A percentile compares a stretch with the other conserved stretches of the same genome.
Evolutionary conservation across 352 stramenopile species (phyloP).

Genomic region (Phytopythium oedochilum): DNA sequence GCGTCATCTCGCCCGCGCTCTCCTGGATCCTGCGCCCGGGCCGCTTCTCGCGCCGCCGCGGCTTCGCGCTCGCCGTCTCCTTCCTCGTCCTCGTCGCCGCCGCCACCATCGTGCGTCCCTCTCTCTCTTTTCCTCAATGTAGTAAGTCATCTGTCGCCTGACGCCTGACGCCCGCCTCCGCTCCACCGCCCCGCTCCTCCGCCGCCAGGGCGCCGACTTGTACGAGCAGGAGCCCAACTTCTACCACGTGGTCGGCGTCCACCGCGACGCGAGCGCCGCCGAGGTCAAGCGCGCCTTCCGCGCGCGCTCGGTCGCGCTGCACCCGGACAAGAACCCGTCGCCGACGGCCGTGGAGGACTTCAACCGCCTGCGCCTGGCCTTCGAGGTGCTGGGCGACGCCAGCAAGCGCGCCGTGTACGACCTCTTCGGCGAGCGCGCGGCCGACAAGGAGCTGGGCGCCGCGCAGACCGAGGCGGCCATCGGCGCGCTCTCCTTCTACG

Average conservation of each 20-base stretch:
- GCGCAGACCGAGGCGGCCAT: constrained; percentile 91
- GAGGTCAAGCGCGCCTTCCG: constrained; percentile 98
- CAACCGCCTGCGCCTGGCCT: constrained; percentile 91
- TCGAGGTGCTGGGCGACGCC: constrained; percentile 92
- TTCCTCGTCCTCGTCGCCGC: constrained; percentile 91
- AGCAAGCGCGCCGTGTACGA: constrained; percentile 95
- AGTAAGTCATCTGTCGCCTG: too few relatives aligned
- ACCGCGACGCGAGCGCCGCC: constrained; percentile 81
- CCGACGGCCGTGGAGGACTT: constrained; percentile 91
- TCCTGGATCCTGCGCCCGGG: constrained; percentile 95
- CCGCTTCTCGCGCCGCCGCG: constrained; percentile 90
- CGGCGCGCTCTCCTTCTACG: constrained; percentile 93
- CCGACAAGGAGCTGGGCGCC: constrained; percentile 86
- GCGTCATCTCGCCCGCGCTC: constrained; percentile 84
- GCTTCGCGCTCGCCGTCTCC: constrained; percentile 92
- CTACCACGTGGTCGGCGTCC: constrained; percentile 91
- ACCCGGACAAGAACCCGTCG: constrained; percentile 97
- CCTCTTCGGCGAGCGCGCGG: constrained; percentile 89
- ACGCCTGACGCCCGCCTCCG: too few relatives aligned
- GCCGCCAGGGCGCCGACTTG: constrained; percentile 69
- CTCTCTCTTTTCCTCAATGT: too few relatives aligned
- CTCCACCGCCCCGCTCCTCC: neutral
- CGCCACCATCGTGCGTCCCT: constrained; percentile 91
- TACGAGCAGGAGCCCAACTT: constrained; percentile 92
- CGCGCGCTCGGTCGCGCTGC: constrained; percentile 91